Percentiles rank a stretch among this genome's conserved stretches.
These are phyloP conservation scores for Thelonectria blattea DNA, from an alignment of 2,329 filamentous ascomycete species.

Conservation along the genomic window DNA sequence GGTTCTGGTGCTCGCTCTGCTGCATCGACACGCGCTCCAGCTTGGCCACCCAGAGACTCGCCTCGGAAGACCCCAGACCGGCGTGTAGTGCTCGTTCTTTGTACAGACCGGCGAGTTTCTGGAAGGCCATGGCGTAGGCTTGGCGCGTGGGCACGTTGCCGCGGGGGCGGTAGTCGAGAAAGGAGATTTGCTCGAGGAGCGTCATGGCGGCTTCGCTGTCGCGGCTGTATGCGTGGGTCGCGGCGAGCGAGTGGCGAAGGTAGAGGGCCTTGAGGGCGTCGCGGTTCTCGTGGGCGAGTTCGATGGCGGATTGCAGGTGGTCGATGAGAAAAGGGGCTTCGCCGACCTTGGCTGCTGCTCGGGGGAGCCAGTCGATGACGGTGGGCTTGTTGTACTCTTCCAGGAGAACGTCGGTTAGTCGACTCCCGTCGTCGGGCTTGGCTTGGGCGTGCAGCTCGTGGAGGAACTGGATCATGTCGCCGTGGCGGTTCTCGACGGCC, in stretches of 20 bases:
- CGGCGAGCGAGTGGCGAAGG: slow-evolving; percentile 46
- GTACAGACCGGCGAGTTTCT: slow-evolving; percentile 47
- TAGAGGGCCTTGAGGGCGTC: slow-evolving; percentile 47
- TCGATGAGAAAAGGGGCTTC: slow-evolving; percentile 41
- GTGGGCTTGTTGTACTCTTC: slow-evolving; percentile 42
- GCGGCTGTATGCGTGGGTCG: slow-evolving; percentile 44
- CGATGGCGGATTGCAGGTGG: slow-evolving; percentile 41
- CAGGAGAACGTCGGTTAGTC: slow-evolving; percentile 45
- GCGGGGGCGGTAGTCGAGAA: slow-evolving; percentile 46
- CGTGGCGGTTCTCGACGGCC: slow-evolving; percentile 45
- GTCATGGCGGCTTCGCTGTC: slow-evolving; percentile 44
- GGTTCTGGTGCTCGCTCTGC: slow-evolving; percentile 47
- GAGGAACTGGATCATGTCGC: slow-evolving; percentile 45
- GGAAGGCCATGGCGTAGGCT: slow-evolving; percentile 49
- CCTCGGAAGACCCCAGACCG: slow-evolving; percentile 37
- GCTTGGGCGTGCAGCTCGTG: slow-evolving; percentile 40
- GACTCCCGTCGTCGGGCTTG: slow-evolving; percentile 32
- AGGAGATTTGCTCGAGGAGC: slow-evolving; percentile 45
- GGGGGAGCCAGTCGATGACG: slow-evolving; percentile 49
- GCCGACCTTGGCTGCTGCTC: slow-evolving; percentile 45
- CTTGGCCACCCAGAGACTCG: slow-evolving; percentile 42
- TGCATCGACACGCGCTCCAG: slow-evolving; percentile 45
- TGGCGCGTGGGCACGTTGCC: slow-evolving; percentile 48
- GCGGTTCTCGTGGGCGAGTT: slow-evolving; percentile 42
- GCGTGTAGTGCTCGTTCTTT: slow-evolving; percentile 42